Evolutionary conservation across 768 basidiomycete species (phyloP), one percentile per base, ranked within the genome.

Genomic region (Russula sp.): DNA sequence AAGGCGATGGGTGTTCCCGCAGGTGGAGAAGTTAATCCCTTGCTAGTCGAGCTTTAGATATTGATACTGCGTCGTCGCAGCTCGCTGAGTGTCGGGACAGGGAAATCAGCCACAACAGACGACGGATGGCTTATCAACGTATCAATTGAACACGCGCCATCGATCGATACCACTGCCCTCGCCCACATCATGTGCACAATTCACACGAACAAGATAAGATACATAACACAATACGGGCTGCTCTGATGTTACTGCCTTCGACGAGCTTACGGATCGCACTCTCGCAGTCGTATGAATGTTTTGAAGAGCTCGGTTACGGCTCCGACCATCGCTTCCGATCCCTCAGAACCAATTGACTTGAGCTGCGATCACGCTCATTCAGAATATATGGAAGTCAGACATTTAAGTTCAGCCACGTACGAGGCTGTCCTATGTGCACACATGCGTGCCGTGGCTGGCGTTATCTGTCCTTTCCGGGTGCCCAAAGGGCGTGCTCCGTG

Each of bases 221-320:
- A 14, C 36, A 45, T 16, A 7, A 14, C 0, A 18, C 2, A 8
- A 5, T 14, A 7, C 5, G 34, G 14, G 6, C 5, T 48, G 7
- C 47, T 43, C 18, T 45, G 35, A 16, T 35, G 13, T 53, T 38
- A 48, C 7, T 14, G 10, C 51, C 57, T 64, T 52, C 48, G 64
- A 57, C 67, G 68, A 65, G 65, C 66, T 54, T 70, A 69, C 66
- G 77, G 64, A 58, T 66, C 68, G 3, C 25, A 29, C 60, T 62
- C 66, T 67, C 76, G 73, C 59, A 77, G 66, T 58, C 75, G 73
- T 57, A 72, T 71, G 45, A 79, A 72, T 51, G 76, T 72, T 64
- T 75, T 77, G 25, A 78, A 77, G 14, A 79, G 68, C 63, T 77
- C 74, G 59, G 25, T 77, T 77, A 64, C 72, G 67, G 45, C 76